Evolutionary conservation across 192 early-diverging fungal genomes (phyloP).

Genomic region (Rhizophagus prolifer): DNA sequence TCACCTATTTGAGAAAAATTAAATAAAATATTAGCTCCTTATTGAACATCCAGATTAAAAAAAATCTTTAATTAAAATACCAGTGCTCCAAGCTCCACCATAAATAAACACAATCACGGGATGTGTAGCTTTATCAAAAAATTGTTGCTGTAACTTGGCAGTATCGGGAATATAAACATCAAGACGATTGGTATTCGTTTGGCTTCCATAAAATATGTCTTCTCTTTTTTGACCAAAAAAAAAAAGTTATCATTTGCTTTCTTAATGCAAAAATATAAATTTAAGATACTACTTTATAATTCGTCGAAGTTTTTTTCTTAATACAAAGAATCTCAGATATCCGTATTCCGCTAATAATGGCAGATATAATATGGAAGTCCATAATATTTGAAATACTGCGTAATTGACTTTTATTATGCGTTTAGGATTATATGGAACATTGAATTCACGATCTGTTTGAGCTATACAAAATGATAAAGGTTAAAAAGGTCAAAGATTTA

Average conservation of each 20-base stretch:
- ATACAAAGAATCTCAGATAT: slow-evolving; percentile 38
- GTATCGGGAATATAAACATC: slow-evolving; percentile 41
- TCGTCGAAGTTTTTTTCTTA: slow-evolving; percentile 16
- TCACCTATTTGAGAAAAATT: background rate
- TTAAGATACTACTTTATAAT: slow-evolving; percentile 1
- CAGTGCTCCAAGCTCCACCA: slow-evolving; percentile 56
- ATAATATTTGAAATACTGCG: slow-evolving; percentile 19
- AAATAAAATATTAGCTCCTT: background rate
- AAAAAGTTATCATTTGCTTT: background rate
- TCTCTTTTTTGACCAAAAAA: background rate
- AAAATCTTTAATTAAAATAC: slow-evolving; percentile 12
- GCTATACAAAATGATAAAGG: slow-evolving; percentile 11
- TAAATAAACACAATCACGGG: slow-evolving; percentile 58
- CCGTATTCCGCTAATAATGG: slow-evolving; percentile 38
- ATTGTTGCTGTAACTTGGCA: background rate
- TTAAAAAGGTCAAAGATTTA: background rate
- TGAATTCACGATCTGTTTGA: slow-evolving; percentile 38
- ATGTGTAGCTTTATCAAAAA: background rate
- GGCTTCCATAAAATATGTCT: slow-evolving; percentile 21
- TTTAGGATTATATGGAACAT: slow-evolving; percentile 40
- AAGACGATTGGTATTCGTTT: slow-evolving; percentile 16
- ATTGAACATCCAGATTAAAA: background rate
- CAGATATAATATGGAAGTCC: slow-evolving; percentile 25
- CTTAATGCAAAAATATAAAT: background rate
- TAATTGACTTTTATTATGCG: slow-evolving; percentile 44